A percentile compares a stretch with the other conserved stretches of the same genome.
phyloP scores from a whole-genome alignment of 164 flowering plant genomes.

The Hamamelis virginiana region DNA sequence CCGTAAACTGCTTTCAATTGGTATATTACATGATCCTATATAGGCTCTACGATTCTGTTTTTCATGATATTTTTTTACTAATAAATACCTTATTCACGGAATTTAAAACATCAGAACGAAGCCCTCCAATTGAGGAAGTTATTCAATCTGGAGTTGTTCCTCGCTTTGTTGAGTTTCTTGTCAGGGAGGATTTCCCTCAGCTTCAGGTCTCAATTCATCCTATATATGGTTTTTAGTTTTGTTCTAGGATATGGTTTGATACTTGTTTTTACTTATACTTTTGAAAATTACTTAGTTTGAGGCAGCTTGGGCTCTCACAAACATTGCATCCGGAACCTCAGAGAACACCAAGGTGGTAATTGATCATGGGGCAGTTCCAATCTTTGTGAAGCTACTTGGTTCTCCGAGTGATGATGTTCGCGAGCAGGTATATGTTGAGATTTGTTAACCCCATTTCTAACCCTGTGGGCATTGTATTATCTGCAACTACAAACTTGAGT shows the following conservation, averaged over 20 bases:
- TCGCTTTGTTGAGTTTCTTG: conserved; percentile 70
- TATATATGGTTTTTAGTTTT: neutral
- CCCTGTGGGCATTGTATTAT: neutral
- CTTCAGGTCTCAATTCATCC: conserved; percentile 46
- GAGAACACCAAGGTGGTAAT: conserved; percentile 71
- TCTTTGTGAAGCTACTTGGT: conserved; percentile 65
- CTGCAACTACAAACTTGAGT: too few species aligned
- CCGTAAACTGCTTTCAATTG: conserved; percentile 73
- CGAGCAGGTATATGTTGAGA: conserved; percentile 50
- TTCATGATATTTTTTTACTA: neutral
- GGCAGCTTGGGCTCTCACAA: conserved; percentile 86
- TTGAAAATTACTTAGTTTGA: conserved; percentile 50
- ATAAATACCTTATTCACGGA: neutral
- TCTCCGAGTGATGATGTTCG: conserved; percentile 76
- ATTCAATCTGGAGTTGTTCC: conserved; percentile 74
- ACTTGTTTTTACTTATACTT: neutral
- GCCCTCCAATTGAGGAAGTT: conserved; percentile 75
- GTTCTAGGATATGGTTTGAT: neutral
- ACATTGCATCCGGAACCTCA: conserved; percentile 79
- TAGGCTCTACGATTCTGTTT: neutral
- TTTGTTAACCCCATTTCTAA: neutral
- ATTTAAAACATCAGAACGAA: conserved; percentile 37
- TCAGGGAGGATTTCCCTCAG: conserved; percentile 60
- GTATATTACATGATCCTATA: conserved; percentile 24
- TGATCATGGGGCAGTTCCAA: conserved; percentile 78